Percentiles rank a stretch among this genome's conserved stretches.
Evolutionary conservation across 805 yeast genomes (phyloP).

Genomic region (Ogataea minuta): DNA sequence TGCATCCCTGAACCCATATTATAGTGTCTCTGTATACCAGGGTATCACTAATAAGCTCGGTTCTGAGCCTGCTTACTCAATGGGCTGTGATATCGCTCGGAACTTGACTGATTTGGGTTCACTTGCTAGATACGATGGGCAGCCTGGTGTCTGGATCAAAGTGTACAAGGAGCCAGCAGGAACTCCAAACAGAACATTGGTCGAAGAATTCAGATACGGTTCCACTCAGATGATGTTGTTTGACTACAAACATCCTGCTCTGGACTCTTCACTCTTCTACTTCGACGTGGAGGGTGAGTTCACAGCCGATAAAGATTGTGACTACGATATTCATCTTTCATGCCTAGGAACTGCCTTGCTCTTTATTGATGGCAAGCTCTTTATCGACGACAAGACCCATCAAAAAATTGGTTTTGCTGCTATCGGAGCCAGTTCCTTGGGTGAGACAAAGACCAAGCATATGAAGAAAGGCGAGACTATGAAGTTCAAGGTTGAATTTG

Average conservation of each 20-base stretch:
- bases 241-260: conserved; percentile 25
- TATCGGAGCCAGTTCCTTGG: conserved; percentile 35
- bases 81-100: conserved; percentile 35
- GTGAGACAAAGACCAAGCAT: conserved; percentile 19
- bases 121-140: conserved; percentile 18
- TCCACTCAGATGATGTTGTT: conserved; percentile 20
- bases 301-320: conserved; percentile 37
- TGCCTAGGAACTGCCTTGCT: conserved; percentile 43
- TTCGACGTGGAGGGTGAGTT: conserved; percentile 40
- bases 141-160: conserved; percentile 29
- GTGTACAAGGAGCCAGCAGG: conserved; percentile 31
- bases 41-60: conserved; percentile 24
- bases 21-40: conserved; percentile 17
- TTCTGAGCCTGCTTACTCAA: conserved; percentile 28
- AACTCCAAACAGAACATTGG: conserved; percentile 22
- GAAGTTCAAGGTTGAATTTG: conserved; percentile 40
- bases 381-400: conserved; percentile 45
- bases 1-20: conserved; percentile 39
- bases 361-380: conserved; percentile 40
- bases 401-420: conserved; percentile 41
- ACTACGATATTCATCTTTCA: conserved; percentile 40
- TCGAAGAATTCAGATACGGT: conserved; percentile 29
- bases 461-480: conserved; percentile 37
- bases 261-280: conserved; percentile 32
- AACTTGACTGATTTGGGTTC: conserved; percentile 18